Evolutionary conservation across 441 rosid genomes (phyloP), one percentile per base, ranked within the genome.

Genomic region (Geranium incanum): DNA sequence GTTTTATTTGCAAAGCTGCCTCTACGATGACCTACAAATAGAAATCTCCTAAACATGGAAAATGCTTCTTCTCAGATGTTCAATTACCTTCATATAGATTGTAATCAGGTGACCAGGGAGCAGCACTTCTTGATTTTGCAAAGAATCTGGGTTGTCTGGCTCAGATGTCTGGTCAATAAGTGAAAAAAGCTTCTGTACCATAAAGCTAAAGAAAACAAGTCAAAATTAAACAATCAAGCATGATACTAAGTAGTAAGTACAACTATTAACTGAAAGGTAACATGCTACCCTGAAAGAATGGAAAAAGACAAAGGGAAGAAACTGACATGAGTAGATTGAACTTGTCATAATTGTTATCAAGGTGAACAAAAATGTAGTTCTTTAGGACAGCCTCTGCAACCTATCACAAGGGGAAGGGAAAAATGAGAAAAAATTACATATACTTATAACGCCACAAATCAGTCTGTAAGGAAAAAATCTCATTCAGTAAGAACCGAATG

Each of bases 111-210:
- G 99, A 74, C 98, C 99, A 45, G 98, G 95, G 72, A 95, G 97
- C 79, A 95, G 83, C 70, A 95, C 79, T 83, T 95, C 99, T 74
- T 95, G 99, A 83, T 95, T 92, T 80, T 95, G 98, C 93, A 95
- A 78, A 74, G 95, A 79, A 82, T 95, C 99, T 0, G 96, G 88
- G 80, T 92, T 95, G 79, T 95, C 99, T 5, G 84, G 81, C 41
- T 80, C 78, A 71, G 99, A 95, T 71, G 97, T 95, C 84, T 86
- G 95, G 86, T 95, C 99, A 16, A 91, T 81, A 79, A 95, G 85
- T 68, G 98, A 95, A 84, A 84, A 95, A 69, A 95, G 99, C 81
- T 95, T 95, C 87, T 95, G 99, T 85, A 89, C 83, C 86, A 89
- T 86, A 83, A 92, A 89, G 78, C 99, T 95, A 78, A 74, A 70